Evolutionary conservation across 169 alveolate genomes (phyloP).

Genomic region (Plasmodium inui): DNA sequence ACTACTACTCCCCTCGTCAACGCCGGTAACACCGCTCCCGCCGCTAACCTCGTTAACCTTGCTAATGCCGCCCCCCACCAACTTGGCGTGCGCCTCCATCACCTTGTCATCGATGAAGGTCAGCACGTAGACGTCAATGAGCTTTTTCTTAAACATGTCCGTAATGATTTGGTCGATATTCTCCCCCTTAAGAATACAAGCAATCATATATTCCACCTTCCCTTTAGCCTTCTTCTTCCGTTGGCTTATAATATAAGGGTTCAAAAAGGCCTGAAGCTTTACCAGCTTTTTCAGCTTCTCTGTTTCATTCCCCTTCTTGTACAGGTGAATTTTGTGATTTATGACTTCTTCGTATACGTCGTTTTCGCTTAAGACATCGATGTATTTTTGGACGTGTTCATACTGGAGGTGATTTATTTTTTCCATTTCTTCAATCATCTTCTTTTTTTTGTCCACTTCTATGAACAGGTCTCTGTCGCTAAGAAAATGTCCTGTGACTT

Average conservation of each 20-base stretch:
- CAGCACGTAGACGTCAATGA: conserved; percentile 53
- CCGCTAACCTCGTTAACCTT: neutral
- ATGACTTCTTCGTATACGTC: conserved; percentile 75
- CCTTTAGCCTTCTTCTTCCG: conserved; percentile 73
- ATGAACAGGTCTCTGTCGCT: conserved; percentile 53
- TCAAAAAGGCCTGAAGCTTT: conserved; percentile 53
- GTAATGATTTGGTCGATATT: conserved; percentile 40
- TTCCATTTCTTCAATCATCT: conserved; percentile 69
- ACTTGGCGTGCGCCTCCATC: conserved; percentile 66
- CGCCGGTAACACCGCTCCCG: neutral
- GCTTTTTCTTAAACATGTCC: conserved; percentile 48
- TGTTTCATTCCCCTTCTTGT: conserved; percentile 64
- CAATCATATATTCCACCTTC: conserved; percentile 58
- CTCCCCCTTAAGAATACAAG: conserved; percentile 43
- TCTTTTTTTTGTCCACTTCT: conserved; percentile 63
- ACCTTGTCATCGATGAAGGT: conserved; percentile 73
- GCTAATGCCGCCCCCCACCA: neutral
- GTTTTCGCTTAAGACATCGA: conserved; percentile 45
- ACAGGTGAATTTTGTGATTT: conserved; percentile 59
- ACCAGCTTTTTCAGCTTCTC: conserved; percentile 38
- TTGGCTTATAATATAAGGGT: conserved; percentile 47
- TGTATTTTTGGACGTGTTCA: conserved; percentile 32
- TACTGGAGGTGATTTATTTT: conserved; percentile 23
- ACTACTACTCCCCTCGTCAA: neutral
- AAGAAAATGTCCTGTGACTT: conserved; percentile 66